These are phyloP conservation scores for Rhexocercosporidium sp. DNA, from an alignment of 2,329 filamentous ascomycete genomes.

Conservation along the genomic window DNA sequence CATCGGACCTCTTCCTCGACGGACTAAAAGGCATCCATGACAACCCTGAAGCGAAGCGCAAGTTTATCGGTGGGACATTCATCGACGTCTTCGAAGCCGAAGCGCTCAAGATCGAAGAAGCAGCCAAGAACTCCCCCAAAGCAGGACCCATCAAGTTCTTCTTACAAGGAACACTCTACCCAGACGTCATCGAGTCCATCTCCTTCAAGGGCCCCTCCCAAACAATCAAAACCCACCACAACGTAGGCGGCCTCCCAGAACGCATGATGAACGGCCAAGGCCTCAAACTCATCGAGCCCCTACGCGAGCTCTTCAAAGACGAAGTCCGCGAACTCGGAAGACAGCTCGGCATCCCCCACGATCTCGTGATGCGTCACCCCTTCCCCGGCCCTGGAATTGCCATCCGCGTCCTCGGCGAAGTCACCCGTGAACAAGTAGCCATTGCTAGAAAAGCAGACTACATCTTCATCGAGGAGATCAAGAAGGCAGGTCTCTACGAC, in stretches of 20 bases:
- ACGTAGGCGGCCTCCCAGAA: slow-evolving; percentile 68
- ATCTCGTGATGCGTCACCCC: slow-evolving; percentile 80
- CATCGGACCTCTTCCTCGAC: slow-evolving; percentile 75
- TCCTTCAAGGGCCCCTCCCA: slow-evolving; percentile 74
- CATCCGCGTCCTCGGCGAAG: slow-evolving; percentile 78
- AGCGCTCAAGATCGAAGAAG: slow-evolving; percentile 75
- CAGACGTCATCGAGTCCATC: slow-evolving; percentile 63
- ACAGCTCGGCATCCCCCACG: slow-evolving; percentile 71
- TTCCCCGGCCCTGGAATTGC: slow-evolving; percentile 77
- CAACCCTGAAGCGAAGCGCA: slow-evolving; percentile 83
- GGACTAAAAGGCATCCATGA: slow-evolving; percentile 76
- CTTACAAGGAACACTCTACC: slow-evolving; percentile 79
- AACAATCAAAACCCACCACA: slow-evolving; percentile 78
- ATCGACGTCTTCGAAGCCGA: slow-evolving; percentile 85
- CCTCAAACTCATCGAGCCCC: slow-evolving; percentile 76
- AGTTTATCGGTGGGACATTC: slow-evolving; percentile 82
- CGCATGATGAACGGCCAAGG: slow-evolving; percentile 56
- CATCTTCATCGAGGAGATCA: slow-evolving; percentile 81
- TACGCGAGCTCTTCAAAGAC: slow-evolving; percentile 83
- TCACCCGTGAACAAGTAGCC: slow-evolving; percentile 77
- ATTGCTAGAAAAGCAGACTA: slow-evolving; percentile 79
- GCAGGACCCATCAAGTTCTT: slow-evolving; percentile 86
- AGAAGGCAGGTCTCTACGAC: slow-evolving; percentile 72
- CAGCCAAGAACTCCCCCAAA: slow-evolving; percentile 66
- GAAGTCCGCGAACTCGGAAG: slow-evolving; percentile 75